Conservation (phyloP, 1,284 basidiomycete species). For the Ganoderma leucocontextum region DNA sequence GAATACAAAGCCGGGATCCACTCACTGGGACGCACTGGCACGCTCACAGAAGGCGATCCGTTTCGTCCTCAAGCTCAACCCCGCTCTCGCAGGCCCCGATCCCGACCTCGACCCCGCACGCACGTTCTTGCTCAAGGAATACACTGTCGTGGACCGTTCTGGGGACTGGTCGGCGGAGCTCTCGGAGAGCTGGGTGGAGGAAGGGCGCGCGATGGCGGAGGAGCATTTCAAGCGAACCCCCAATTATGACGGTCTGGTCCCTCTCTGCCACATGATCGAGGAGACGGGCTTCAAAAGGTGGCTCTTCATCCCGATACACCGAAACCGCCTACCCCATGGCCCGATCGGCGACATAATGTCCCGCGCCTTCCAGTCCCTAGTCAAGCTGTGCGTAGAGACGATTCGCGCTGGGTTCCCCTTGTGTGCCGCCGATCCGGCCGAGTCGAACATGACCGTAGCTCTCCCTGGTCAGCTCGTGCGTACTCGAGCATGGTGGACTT, state of each 20-base stretch:
- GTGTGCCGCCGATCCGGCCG: neutral
- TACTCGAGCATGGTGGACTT: neutral
- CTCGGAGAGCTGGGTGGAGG: neutral
- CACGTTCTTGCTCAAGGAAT: neutral
- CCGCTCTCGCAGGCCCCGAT: neutral
- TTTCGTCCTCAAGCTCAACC: neutral
- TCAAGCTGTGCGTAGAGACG: neutral
- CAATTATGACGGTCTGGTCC: neutral
- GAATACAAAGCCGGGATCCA: neutral
- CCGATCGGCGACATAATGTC: neutral
- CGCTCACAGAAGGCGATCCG: neutral
- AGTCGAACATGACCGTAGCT: neutral
- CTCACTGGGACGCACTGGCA: neutral
- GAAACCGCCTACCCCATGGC: neutral
- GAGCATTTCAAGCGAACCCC: neutral
- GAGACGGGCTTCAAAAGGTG: neutral
- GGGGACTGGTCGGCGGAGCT: neutral
- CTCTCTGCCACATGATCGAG: neutral
- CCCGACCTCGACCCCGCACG: neutral
- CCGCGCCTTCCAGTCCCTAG: neutral
- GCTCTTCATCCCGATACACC: neutral
- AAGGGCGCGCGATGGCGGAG: neutral
- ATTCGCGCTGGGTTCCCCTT: neutral
- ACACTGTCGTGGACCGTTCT: neutral
- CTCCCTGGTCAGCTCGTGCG: slow-evolving; percentile 1